Evolutionary conservation across 1,284 basidiomycete species (phyloP).

Genomic region (Golubevia pallescens): DNA sequence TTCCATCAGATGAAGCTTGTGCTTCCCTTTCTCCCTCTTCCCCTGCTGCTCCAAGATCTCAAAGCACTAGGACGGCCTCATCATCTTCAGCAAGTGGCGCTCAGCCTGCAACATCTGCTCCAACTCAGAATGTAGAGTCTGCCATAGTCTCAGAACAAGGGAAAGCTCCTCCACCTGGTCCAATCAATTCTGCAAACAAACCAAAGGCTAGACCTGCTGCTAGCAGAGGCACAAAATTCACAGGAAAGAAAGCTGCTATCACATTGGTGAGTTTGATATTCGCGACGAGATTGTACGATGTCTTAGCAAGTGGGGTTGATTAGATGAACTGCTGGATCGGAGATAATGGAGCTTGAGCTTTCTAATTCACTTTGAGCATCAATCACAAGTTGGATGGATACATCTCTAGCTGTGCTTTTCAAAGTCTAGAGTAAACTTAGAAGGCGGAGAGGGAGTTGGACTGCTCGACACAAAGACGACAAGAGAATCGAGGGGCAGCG

Average conservation of each 20-base stretch:
- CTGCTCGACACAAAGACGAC: too few species aligned
- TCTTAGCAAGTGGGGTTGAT: slow-evolving; percentile 5
- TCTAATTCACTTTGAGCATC: slow-evolving; percentile 7
- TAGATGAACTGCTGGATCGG: slow-evolving; percentile 9
- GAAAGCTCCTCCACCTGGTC: slow-evolving; percentile 19
- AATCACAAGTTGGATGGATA: slow-evolving; percentile 11
- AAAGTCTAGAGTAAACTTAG: slow-evolving; percentile 4
- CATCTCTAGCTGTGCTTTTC: slow-evolving; percentile 6
- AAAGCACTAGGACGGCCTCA: slow-evolving; percentile 14
- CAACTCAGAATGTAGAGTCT: too few species aligned
- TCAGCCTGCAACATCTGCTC: too few species aligned
- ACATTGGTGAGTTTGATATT: slow-evolving; percentile 16
- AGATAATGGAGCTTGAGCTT: slow-evolving; percentile 14
- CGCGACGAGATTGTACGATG: background rate
- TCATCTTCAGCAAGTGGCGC: background rate
- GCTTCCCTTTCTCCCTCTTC: slow-evolving; percentile 36
- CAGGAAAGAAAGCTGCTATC: slow-evolving; percentile 36
- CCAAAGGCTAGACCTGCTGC: slow-evolving; percentile 20
- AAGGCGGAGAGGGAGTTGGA: slow-evolving; percentile 11
- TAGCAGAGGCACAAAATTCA: slow-evolving; percentile 34
- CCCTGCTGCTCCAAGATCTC: slow-evolving; percentile 32
- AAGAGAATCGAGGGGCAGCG: too few species aligned
- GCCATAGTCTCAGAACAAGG: slow-evolving; percentile 12
- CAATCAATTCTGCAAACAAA: slow-evolving; percentile 13
- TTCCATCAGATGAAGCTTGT: slow-evolving; percentile 34